Conservation (phyloP, 768 basidiomycete species). For the Leccinum subtestaceum region DNA sequence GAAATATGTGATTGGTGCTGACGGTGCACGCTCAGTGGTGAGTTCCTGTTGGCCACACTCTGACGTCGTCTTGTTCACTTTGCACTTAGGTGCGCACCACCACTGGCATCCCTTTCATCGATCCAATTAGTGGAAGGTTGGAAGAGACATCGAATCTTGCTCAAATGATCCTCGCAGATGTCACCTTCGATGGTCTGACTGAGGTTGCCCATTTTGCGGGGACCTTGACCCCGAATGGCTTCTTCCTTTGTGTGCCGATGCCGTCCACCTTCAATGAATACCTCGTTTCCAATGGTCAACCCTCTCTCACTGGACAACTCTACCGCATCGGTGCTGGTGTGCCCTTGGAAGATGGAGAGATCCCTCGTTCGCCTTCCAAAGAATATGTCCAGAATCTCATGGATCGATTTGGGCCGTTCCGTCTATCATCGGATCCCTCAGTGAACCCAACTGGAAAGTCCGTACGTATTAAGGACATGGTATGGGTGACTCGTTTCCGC, state of each 20-base stretch:
- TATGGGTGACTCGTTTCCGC: slow-evolving; percentile 50
- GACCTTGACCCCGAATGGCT: slow-evolving; percentile 10
- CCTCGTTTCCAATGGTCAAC: background rate
- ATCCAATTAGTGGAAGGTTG: background rate
- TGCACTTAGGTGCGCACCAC: background rate
- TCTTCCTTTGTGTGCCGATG: slow-evolving; percentile 15
- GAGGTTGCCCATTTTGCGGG: background rate
- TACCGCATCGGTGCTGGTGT: background rate
- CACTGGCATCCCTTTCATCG: background rate
- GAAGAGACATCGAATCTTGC: background rate
- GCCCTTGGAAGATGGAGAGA: background rate
- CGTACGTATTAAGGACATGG: slow-evolving; percentile 35
- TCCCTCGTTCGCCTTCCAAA: slow-evolving; percentile 30
- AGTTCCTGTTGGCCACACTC: background rate
- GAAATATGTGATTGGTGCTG: background rate
- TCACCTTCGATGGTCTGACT: background rate
- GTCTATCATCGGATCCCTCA: slow-evolving; percentile 37
- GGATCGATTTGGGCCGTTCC: slow-evolving; percentile 40
- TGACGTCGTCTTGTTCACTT: background rate
- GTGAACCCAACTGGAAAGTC: slow-evolving; percentile 32
- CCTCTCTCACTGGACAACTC: background rate
- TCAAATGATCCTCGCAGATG: background rate
- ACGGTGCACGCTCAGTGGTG: background rate
- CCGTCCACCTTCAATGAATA: background rate
- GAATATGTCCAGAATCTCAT: slow-evolving; percentile 45